These are phyloP conservation scores for Elsinoe australis DNA, from an alignment of 2,329 filamentous ascomycete genomes.

Conservation along the genomic window DNA sequence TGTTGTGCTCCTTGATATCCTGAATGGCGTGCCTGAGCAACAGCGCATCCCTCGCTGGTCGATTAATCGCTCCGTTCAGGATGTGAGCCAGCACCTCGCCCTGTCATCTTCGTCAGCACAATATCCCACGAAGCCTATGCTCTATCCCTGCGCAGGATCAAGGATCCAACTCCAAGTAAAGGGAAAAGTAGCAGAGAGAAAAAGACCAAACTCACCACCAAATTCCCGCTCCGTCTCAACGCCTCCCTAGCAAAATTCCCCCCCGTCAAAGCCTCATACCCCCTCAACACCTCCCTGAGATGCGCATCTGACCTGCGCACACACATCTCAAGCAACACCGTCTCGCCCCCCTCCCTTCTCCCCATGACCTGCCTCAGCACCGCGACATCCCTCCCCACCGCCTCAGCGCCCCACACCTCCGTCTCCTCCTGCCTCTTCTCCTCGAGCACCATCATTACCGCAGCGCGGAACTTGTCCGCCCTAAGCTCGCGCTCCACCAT, in stretches of 20 bases:
- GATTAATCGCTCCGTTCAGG: slow-evolving; percentile 93
- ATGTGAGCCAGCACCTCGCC: slow-evolving; percentile 92
- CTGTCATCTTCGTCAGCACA: slow-evolving; percentile 40
- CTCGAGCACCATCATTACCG: slow-evolving; percentile 75
- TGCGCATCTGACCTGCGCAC: slow-evolving; percentile 73
- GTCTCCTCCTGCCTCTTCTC: slow-evolving; percentile 75
- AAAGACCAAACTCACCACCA: slow-evolving; percentile 64
- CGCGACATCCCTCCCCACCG: slow-evolving; percentile 57
- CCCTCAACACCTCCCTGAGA: slow-evolving; percentile 66
- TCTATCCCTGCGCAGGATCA: too few relatives aligned
- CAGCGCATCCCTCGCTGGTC: slow-evolving; percentile 83
- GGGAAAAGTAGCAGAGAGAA: background rate
- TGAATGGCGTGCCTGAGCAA: slow-evolving; percentile 80
- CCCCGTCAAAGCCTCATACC: slow-evolving; percentile 65
- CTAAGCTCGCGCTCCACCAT: slow-evolving; percentile 92
- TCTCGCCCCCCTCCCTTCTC: slow-evolving; percentile 72
- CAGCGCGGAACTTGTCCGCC: slow-evolving; percentile 91
- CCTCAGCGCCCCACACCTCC: slow-evolving; percentile 53
- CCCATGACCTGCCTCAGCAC: slow-evolving; percentile 62
- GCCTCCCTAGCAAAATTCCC: slow-evolving; percentile 84
- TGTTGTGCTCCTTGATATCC: slow-evolving; percentile 40
- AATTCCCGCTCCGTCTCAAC: slow-evolving; percentile 78
- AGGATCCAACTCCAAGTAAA: too few relatives aligned
- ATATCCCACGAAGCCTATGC: too few relatives aligned
- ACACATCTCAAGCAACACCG: slow-evolving; percentile 77